Evolutionary conservation across 2,329 filamentous ascomycete species (phyloP).

Genomic region (Stagonosporopsis vannaccii): DNA sequence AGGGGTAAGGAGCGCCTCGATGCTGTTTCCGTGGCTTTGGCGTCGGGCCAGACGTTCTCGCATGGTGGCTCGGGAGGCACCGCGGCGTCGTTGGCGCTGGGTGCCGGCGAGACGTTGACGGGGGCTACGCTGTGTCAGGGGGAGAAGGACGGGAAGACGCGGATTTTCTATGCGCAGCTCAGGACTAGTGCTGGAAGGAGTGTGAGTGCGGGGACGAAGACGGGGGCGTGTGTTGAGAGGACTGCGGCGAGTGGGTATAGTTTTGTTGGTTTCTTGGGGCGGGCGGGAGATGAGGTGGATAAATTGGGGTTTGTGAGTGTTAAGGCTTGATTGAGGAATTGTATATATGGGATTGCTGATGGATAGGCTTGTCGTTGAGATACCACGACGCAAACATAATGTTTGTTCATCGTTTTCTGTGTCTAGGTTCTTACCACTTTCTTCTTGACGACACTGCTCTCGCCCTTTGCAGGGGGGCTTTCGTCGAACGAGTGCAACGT

Average conservation of each 20-base stretch:
- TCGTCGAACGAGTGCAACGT: neutral
- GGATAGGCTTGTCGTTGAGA: neutral
- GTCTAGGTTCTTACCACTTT: too few relatives aligned
- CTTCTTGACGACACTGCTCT: too few relatives aligned
- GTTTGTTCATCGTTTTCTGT: neutral
- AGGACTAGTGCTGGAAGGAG: conserved; percentile 59
- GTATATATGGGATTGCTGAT: neutral
- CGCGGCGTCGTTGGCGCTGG: conserved; percentile 54
- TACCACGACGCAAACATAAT: neutral
- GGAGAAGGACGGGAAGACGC: conserved; percentile 53
- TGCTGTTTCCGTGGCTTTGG: conserved; percentile 57
- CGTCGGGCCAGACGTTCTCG: conserved; percentile 57
- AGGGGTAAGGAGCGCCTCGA: conserved; percentile 61
- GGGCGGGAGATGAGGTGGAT: conserved; percentile 63
- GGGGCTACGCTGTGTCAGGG: conserved; percentile 60
- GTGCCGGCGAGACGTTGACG: conserved; percentile 58
- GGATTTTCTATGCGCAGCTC: conserved; percentile 63
- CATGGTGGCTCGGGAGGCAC: conserved; percentile 65
- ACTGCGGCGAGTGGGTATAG: conserved; percentile 58
- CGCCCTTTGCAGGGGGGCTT: too few relatives aligned
- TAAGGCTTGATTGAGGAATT: conserved; percentile 3
- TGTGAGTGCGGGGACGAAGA: conserved; percentile 55
- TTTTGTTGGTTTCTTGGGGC: conserved; percentile 61
- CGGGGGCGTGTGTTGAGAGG: conserved; percentile 56
- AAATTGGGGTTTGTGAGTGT: conserved; percentile 53